Base-by-base conservation (phyloP, 306 rosid species). In the Leucaena leucocephala region DNA sequence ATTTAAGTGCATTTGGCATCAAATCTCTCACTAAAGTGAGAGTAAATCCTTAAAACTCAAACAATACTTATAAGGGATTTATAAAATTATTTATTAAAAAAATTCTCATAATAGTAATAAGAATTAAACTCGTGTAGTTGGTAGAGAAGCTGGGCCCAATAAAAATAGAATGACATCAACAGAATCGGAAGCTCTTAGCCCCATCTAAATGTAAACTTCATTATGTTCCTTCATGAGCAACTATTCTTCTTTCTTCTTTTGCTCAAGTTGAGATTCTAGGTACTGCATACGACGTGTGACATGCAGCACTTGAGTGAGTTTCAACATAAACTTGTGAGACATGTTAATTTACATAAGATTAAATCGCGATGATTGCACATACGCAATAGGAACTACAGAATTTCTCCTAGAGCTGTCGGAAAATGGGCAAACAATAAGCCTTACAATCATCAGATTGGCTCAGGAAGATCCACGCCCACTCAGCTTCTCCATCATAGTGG, bases 401-500 rank as follows among this genome's bases (percentile, higher is more conserved):
- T 33, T 33, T 61, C 67, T 33, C 67, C 40, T 12, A 34, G 40
- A 3, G 40, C 42, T 61, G 67, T 34, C 4, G 3, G 67, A 17
- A 6, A 17, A 61, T 33, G 12, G 39, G 36, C 66, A 34, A 63
- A 12, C 11, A 63, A 36, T 2, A 38, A 38, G 63, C 68, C 64
- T 11, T 9, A 13, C 43, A 44, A 82, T 42, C 7, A 4, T 42
- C 7, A 4, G 74, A 61, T 34, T 34, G 68, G 58, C 71, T 52
- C 59, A 54, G 59, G 59, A 54, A n/a, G 59, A 68, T 74, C 66
- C 74, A 55, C 82, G 77, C 44, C 82, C 59, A 71, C 75, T 83
- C 36, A 74, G 38, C 61, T 79, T 88, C 75, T 80, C 86, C 71
- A 74, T 69, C 89, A 86, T 61, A 36, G 82, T 65, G 50, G 85